These are phyloP conservation scores for Mortierella hygrophila DNA, from an alignment of 192 early-diverging fungal species.

Conservation along the genomic window DNA sequence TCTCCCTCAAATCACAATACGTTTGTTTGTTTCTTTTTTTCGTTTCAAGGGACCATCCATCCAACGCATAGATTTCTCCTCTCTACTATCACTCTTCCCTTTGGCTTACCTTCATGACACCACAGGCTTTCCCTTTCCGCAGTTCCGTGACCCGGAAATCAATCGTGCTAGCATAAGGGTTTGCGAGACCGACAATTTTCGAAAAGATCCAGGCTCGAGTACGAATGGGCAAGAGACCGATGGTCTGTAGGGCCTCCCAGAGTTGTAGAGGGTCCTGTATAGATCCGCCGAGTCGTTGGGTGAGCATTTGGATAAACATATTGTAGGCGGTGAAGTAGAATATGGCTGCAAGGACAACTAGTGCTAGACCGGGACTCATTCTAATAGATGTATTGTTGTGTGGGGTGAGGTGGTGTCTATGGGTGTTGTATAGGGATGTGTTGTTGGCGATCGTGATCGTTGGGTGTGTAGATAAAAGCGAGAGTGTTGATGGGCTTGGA, in stretches of 20 bases:
- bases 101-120: constrained; percentile 62
- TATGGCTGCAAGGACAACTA: constrained; percentile 16
- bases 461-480: neutral
- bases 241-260: constrained; percentile 60
- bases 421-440: neutral
- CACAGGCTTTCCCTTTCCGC: constrained; percentile 63
- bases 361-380: constrained; percentile 24
- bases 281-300: constrained; percentile 22
- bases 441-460: neutral
- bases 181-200: constrained; percentile 54
- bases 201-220: constrained; percentile 63
- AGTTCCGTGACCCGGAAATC: constrained; percentile 67
- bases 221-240: constrained; percentile 51
- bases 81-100: neutral
- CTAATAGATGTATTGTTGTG: neutral
- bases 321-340: constrained; percentile 1
- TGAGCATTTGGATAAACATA: constrained; percentile 28
- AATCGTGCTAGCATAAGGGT: constrained; percentile 62
- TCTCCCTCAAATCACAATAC: neutral
- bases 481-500: neutral
- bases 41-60: neutral
- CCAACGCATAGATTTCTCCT: neutral
- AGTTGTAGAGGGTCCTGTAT: constrained; percentile 56
- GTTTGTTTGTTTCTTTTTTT: neutral
- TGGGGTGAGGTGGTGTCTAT: neutral